Evolutionary conservation across 805 yeast species (phyloP), one percentile per base, ranked within the genome.

Genomic region (Ogataea angusta): DNA sequence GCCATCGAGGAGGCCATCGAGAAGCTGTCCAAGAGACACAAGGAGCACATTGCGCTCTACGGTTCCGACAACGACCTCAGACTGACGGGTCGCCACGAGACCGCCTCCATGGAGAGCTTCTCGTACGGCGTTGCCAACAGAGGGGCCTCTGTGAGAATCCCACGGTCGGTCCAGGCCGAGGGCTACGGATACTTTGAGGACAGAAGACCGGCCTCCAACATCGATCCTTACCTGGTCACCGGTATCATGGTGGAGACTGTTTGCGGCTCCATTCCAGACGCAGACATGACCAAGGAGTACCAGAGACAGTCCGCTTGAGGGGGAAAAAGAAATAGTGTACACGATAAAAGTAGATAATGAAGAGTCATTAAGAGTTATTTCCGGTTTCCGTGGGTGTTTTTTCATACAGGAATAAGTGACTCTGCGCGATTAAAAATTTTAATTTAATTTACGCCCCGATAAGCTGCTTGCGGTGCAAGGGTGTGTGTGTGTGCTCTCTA

Each of bases 151-250:
- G 80, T 93, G 56, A 89, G 99, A 81, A 93, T 93, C 66, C 99
- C 99, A 73, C 85, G 99, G 77, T 83, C 96, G 32, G 99, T 93
- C 57, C 95, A 95, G 67, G 87, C 87, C 71, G 98, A 90, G 70
- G 97, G 97, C 47, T 87, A 71, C 72, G 99, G 99, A 47, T 93
- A 93, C 82, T 91, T 93, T 62, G 99, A 93, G 79, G 99, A 93
- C 74, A 87, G 99, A 78, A 88, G 99, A 77, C 99, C 99, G 45
- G 99, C 99, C 54, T 90, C 98, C 49, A 93, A 93, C 84, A 93
- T 93, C 60, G 99, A 93, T 71, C 98, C 99, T 56, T 93, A 93
- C 76, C 80, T 91, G 69, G 98, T 93, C 53, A 90, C 97, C 42
- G 99, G 98, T 78, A 89, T 93, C 67, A 87, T 93, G 82, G 85